These are phyloP conservation scores for Naematelia encephala DNA, from an alignment of 768 basidiomycete species.

Conservation along the genomic window DNA sequence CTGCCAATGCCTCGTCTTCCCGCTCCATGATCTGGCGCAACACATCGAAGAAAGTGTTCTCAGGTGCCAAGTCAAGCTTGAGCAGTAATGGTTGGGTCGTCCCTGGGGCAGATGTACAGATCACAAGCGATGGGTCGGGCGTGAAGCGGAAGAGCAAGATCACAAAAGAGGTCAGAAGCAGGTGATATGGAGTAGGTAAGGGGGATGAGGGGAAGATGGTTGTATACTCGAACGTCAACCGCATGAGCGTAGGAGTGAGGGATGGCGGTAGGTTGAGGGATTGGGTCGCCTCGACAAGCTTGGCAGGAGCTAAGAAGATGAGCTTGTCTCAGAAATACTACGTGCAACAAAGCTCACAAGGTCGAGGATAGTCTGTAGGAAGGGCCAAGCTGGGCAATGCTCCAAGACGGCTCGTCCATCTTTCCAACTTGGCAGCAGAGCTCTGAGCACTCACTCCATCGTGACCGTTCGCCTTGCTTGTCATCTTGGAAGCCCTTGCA, in stretches of 20 bases:
- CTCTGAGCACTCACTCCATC: slow-evolving; percentile 5
- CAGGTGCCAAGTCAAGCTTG: slow-evolving; percentile 74
- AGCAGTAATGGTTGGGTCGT: slow-evolving; percentile 74
- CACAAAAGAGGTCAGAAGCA: slow-evolving; percentile 86
- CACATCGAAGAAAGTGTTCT: slow-evolving; percentile 84
- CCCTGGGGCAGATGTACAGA: slow-evolving; percentile 71
- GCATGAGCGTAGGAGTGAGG: slow-evolving; percentile 72
- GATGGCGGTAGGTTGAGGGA: slow-evolving; percentile 63
- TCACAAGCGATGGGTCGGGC: slow-evolving; percentile 87
- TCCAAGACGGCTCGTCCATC: slow-evolving; percentile 59
- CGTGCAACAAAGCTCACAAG: slow-evolving; percentile 46
- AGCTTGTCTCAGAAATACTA: slow-evolving; percentile 1
- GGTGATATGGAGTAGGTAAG: slow-evolving; percentile 74
- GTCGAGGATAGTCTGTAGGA: slow-evolving; percentile 92
- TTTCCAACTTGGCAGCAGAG: slow-evolving; percentile 35
- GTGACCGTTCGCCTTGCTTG: background rate
- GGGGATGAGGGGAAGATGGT: slow-evolving; percentile 31
- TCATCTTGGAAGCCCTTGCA: too few species aligned
- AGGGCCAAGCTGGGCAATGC: slow-evolving; percentile 84
- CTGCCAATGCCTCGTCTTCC: slow-evolving; percentile 75
- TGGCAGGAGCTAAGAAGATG: slow-evolving; percentile 56
- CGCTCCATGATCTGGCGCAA: slow-evolving; percentile 79
- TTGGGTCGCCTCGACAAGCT: slow-evolving; percentile 80
- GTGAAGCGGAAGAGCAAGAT: slow-evolving; percentile 91
- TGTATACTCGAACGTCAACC: slow-evolving; percentile 62